These are phyloP conservation scores for Beauveria asiatica DNA, from an alignment of 2,329 filamentous ascomycete species.

Conservation along the genomic window DNA sequence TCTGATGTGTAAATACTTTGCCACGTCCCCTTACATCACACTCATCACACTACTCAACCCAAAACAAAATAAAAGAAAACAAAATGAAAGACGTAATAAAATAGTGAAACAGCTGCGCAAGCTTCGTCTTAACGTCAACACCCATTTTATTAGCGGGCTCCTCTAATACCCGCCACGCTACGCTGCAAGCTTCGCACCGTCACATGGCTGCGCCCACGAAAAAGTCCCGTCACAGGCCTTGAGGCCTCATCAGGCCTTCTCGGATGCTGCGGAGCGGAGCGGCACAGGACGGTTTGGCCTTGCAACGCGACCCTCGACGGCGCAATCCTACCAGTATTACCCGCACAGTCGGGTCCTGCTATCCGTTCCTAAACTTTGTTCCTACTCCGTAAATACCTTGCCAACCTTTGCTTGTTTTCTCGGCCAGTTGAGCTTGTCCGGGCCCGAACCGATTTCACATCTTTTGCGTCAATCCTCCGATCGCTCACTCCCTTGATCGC, in stretches of 20 bases:
- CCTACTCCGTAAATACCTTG: neutral
- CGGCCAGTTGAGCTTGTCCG: neutral
- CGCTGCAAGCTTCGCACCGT: conserved; percentile 6
- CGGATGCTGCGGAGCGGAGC: conserved; percentile 12
- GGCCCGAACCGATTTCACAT: conserved; percentile 5
- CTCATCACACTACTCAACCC: neutral
- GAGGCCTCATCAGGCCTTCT: neutral
- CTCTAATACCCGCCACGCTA: neutral
- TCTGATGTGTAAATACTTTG: neutral
- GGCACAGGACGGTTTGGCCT: neutral
- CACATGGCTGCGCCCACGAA: conserved; percentile 15
- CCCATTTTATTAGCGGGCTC: neutral
- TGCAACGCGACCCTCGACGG: neutral
- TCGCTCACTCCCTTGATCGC: neutral
- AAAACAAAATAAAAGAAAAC: neutral
- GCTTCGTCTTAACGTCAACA: neutral
- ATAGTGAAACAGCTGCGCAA: neutral
- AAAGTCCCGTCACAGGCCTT: conserved; percentile 11
- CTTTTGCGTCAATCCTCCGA: neutral
- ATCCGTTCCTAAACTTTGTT: too few relatives aligned
- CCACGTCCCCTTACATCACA: neutral
- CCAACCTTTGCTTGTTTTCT: neutral
- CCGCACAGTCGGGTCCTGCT: neutral
- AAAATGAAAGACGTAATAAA: neutral
- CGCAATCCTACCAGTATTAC: neutral